These are phyloP conservation scores for Aspergillus arachidicola DNA, from an alignment of 2,329 filamentous ascomycete species.

Conservation along the genomic window DNA sequence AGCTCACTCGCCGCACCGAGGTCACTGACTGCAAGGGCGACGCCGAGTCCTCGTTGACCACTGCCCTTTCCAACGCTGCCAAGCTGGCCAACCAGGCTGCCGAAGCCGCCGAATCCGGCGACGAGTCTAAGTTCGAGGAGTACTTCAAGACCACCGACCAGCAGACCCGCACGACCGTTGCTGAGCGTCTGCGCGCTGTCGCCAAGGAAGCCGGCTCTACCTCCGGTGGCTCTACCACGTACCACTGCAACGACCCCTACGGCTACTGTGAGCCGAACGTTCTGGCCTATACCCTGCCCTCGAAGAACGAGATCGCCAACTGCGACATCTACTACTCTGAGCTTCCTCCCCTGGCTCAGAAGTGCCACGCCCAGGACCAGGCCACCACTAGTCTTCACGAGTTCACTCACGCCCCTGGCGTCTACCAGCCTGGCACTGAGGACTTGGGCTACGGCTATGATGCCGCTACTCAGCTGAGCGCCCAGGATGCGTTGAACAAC, in stretches of 20 bases:
- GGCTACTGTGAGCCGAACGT: constrained; percentile 55
- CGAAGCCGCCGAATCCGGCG: constrained; percentile 54
- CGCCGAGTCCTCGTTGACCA: constrained; percentile 48
- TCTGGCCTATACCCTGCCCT: constrained; percentile 64
- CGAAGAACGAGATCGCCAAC: constrained; percentile 60
- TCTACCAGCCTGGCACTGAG: constrained; percentile 57
- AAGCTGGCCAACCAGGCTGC: constrained; percentile 32
- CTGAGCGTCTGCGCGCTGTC: constrained; percentile 54
- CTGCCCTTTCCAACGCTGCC: constrained; percentile 57
- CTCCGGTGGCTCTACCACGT: constrained; percentile 51
- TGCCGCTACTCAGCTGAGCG: constrained; percentile 48
- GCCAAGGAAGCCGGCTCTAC: constrained; percentile 60
- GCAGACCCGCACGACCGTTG: constrained; percentile 52
- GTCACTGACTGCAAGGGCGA: constrained; percentile 58
- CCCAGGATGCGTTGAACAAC: constrained; percentile 59
- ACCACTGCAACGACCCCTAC: constrained; percentile 63
- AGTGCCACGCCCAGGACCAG: constrained; percentile 67
- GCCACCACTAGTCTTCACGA: constrained; percentile 69
- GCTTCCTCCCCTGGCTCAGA: constrained; percentile 52
- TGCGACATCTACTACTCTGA: constrained; percentile 60
- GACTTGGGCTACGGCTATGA: constrained; percentile 64
- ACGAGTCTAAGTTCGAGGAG: constrained; percentile 37
- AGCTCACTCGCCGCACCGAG: constrained; percentile 49
- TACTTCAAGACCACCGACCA: constrained; percentile 65
- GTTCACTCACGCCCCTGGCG: constrained; percentile 61